phyloP scores from a whole-genome alignment of 179 eudicot species.

The Silene vulgaris region DNA sequence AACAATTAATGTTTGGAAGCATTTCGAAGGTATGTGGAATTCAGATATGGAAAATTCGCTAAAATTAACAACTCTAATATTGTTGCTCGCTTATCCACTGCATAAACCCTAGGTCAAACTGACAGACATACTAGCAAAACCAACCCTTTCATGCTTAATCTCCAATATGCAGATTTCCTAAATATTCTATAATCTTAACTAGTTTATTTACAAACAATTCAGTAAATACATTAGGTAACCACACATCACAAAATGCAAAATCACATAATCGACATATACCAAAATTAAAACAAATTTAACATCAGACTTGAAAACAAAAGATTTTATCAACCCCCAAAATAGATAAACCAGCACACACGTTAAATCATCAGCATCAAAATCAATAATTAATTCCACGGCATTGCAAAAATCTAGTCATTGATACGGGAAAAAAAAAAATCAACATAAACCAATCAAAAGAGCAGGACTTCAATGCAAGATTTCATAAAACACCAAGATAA shows the following conservation, averaged over 20 bases:
- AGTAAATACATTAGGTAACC: neutral
- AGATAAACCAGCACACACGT: too few relatives aligned
- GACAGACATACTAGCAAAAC: neutral
- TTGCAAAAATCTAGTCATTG: too few relatives aligned
- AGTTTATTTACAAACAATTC: neutral
- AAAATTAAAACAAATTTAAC: neutral
- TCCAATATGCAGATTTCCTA: neutral
- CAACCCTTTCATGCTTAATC: neutral
- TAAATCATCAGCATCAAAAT: too few relatives aligned
- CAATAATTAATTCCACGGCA: too few relatives aligned
- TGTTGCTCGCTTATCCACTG: conserved; percentile 1
- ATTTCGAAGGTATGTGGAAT: neutral
- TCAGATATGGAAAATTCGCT: neutral
- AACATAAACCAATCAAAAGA: neutral
- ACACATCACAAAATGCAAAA: neutral
- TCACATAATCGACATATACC: neutral
- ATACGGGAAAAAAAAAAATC: too few relatives aligned
- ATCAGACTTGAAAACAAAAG: neutral
- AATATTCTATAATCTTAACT: neutral
- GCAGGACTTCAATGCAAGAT: neutral
- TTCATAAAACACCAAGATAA: neutral
- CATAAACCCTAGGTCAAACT: neutral
- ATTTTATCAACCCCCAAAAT: neutral
- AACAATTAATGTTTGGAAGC: neutral
- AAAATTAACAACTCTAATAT: neutral